Conservation (phyloP, 495 filamentous ascomycete genomes). For the Xylaria sp. region DNA sequence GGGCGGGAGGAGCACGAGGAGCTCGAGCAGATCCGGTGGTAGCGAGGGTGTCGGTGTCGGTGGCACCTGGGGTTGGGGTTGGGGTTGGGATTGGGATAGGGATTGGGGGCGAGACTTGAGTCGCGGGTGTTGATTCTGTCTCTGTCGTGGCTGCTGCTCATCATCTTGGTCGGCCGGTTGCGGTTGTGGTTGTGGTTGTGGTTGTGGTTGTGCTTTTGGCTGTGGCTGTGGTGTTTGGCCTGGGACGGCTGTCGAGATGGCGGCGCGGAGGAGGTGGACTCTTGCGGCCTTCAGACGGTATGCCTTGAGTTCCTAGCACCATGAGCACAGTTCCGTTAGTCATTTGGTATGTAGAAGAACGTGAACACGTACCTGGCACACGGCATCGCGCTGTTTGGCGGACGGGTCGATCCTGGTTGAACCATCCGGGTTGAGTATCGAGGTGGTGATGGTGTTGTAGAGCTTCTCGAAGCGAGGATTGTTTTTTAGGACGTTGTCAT, state of each 20-base stretch:
- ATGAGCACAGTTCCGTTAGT: neutral
- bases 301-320: constrained; percentile 46
- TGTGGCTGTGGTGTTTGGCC: constrained; percentile 34
- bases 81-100: constrained; percentile 27
- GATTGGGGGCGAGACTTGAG: constrained; percentile 26
- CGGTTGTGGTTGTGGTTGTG: constrained; percentile 45
- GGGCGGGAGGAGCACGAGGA: constrained; percentile 52
- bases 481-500: constrained; percentile 63
- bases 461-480: constrained; percentile 72
- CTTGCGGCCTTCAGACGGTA: constrained; percentile 50
- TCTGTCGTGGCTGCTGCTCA: constrained; percentile 35
- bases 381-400: constrained; percentile 60
- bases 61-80: constrained; percentile 30
- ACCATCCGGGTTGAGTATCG: constrained; percentile 66
- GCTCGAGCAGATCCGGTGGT: constrained; percentile 48
- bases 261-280: constrained; percentile 48
- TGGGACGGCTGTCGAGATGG: constrained; percentile 40
- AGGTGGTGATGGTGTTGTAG: constrained; percentile 65
- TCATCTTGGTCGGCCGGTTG: constrained; percentile 27
- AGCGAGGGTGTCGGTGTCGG: constrained; percentile 28
- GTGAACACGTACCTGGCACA: constrained; percentile 55
- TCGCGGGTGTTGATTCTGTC: constrained; percentile 41
- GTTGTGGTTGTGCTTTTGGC: no score
- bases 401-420: constrained; percentile 61
- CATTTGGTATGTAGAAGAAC: neutral